Evolutionary conservation across 768 basidiomycete species (phyloP).

Genomic region (Gautieria morchelliformis): DNA sequence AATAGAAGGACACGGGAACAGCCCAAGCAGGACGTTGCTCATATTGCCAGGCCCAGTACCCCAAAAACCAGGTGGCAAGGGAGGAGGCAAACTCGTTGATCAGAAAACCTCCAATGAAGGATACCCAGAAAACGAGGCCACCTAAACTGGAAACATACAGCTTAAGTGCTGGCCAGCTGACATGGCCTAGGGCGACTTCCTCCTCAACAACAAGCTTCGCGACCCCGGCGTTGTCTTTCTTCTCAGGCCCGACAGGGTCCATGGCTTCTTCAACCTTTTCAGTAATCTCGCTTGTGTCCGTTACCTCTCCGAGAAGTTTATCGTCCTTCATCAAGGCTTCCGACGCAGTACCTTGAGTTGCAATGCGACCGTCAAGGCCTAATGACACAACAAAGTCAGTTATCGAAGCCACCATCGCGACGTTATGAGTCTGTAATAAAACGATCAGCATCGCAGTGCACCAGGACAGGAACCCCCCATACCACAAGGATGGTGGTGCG

Average conservation of each 20-base stretch:
- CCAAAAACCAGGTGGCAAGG: conserved; percentile 19
- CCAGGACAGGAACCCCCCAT: neutral
- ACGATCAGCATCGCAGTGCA: neutral
- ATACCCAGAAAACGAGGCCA: conserved; percentile 12
- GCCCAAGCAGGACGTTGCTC: conserved; percentile 22
- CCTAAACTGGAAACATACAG: conserved; percentile 24
- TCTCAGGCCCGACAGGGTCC: conserved; percentile 13
- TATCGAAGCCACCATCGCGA: conserved; percentile 42
- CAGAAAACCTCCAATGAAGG: neutral
- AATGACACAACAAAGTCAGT: conserved; percentile 51
- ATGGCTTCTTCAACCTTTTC: conserved; percentile 21
- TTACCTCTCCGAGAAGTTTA: conserved; percentile 21
- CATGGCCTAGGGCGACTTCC: conserved; percentile 51
- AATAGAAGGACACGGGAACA: conserved; percentile 32
- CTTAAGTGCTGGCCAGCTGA: conserved; percentile 40
- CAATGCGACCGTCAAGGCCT: conserved; percentile 41
- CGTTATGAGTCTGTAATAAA: conserved; percentile 35
- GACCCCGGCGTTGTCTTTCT: conserved; percentile 20
- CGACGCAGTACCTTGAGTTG: conserved; percentile 38
- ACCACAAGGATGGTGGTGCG: conserved; percentile 31
- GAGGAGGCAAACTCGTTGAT: neutral
- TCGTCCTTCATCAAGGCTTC: conserved; percentile 35
- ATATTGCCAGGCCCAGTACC: conserved; percentile 37
- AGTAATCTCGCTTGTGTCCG: conserved; percentile 21
- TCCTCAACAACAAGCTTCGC: conserved; percentile 60